Evolutionary conservation across 2,329 filamentous ascomycete species (phyloP).

Genomic region (Bipolaris gigantea): DNA sequence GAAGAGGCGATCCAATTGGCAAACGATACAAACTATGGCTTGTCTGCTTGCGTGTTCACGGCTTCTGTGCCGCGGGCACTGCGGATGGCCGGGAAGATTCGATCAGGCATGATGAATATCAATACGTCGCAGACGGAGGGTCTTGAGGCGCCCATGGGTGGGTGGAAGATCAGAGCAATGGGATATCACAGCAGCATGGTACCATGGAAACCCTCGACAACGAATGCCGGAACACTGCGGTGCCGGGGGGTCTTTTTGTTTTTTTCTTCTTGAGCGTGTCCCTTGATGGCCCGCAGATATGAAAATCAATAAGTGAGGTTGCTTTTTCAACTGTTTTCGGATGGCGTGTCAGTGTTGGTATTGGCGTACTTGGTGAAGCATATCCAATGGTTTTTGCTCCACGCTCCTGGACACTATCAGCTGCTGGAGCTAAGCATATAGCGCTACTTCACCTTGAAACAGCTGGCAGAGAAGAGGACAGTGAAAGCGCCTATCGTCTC

Average conservation of each 20-base stretch:
- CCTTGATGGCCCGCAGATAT: not conserved
- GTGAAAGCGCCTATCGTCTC: not conserved
- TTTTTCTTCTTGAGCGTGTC: not conserved
- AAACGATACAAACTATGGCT: constrained; percentile 36
- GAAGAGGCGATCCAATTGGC: constrained; percentile 38
- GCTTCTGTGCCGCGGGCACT: not conserved
- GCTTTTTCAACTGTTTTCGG: not conserved
- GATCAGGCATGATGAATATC: not conserved
- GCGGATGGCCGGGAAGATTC: not conserved
- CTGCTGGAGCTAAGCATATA: not conserved
- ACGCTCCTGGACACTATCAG: not conserved
- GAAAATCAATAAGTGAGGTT: not conserved
- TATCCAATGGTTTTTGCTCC: not conserved
- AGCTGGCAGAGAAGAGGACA: not conserved
- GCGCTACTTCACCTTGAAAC: not conserved
- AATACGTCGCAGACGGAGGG: not conserved
- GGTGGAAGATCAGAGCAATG: not conserved
- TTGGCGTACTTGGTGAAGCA: not conserved
- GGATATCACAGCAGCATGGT: not conserved
- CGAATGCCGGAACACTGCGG: not conserved
- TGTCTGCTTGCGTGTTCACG: not conserved
- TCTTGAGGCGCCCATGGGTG: constrained; percentile 32
- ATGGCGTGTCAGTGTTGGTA: not conserved
- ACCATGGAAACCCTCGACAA: not conserved
- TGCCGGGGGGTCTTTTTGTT: not conserved